Evolutionary conservation across 306 rosid species (phyloP).

Genomic region (Comarum palustre): DNA sequence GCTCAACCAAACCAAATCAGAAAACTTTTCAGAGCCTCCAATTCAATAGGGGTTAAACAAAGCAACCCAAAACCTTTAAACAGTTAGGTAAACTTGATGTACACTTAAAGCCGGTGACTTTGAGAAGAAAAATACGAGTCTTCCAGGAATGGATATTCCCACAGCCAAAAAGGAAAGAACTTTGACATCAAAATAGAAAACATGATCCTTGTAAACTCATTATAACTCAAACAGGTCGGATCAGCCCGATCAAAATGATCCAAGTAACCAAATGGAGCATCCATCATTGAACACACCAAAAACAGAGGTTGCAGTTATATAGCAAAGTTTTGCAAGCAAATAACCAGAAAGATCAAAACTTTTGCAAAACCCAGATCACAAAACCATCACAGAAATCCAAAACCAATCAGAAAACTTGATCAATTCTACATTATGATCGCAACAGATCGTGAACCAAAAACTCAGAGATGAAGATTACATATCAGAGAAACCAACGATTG

Average conservation of each 20-base stretch:
- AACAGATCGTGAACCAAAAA: conserved; percentile 45
- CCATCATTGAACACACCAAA: conserved; percentile 42
- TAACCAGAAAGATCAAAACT: conserved; percentile 7
- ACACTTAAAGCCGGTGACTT: conserved; percentile 34
- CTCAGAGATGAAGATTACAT: conserved; percentile 65
- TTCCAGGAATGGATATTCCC: conserved; percentile 62
- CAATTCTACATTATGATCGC: conserved; percentile 58
- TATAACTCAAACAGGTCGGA: conserved; percentile 37
- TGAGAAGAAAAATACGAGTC: conserved; percentile 53
- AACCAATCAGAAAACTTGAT: conserved; percentile 30
- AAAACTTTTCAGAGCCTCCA: conserved; percentile 26
- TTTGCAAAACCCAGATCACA: conserved; percentile 41
- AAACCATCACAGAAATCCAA: conserved; percentile 28
- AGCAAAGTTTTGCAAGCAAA: conserved; percentile 23
- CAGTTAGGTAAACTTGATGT: conserved; percentile 17
- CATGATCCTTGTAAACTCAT: conserved; percentile 47
- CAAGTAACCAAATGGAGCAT: conserved; percentile 30
- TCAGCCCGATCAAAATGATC: conserved; percentile 38
- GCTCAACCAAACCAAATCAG: conserved; percentile 13
- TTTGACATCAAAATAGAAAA: conserved; percentile 33
- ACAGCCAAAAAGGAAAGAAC: conserved; percentile 44
- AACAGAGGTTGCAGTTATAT: conserved; percentile 43
- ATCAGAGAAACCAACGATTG: conserved; percentile 41
- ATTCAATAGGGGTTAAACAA: conserved; percentile 26
- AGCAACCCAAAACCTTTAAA: conserved; percentile 25